Percentiles rank a stretch among this genome's conserved stretches.
phyloP scores from a whole-genome alignment of 2,329 filamentous ascomycete genomes.

The Akanthomyces dipterigenus region DNA sequence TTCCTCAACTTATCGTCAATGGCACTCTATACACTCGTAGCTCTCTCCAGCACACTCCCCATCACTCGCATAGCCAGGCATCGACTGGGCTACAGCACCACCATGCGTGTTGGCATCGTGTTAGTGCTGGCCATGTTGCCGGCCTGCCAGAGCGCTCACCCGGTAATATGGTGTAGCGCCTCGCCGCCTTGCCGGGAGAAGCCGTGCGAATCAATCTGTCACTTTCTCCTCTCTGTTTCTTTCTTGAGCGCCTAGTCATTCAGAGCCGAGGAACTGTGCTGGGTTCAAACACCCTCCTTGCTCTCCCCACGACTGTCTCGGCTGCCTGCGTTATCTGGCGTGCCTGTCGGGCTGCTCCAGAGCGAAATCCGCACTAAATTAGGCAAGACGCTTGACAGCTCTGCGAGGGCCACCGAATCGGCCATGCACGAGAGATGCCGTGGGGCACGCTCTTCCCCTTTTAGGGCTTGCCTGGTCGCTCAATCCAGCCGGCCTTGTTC shows the following conservation, averaged over 20 bases:
- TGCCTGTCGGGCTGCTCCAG: not conserved
- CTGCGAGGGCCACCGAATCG: not conserved
- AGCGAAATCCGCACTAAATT: not conserved
- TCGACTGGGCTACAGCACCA: too few relatives aligned
- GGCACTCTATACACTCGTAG: not conserved
- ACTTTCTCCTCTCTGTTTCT: not conserved
- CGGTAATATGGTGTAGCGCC: too few relatives aligned
- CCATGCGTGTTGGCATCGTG: not conserved
- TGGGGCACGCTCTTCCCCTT: conserved; percentile 1
- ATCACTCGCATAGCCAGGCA: not conserved
- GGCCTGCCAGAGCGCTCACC: not conserved
- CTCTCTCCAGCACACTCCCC: not conserved
- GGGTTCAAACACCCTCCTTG: not conserved
- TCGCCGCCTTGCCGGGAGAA: too few relatives aligned
- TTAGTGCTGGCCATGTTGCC: not conserved
- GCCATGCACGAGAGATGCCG: conserved; percentile 2
- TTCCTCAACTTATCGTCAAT: too few relatives aligned
- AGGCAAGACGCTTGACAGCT: not conserved
- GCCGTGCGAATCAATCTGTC: not conserved
- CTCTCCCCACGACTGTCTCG: not conserved
- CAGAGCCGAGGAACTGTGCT: not conserved
- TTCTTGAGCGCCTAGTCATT: not conserved
- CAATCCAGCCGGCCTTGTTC: not conserved
- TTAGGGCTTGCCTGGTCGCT: not conserved
- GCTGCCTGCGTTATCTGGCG: not conserved